A percentile compares a stretch with the other conserved stretches of the same genome.
Conservation (phyloP, 2,329 filamentous ascomycete species). For the Metarhizium guizhouense region DNA sequence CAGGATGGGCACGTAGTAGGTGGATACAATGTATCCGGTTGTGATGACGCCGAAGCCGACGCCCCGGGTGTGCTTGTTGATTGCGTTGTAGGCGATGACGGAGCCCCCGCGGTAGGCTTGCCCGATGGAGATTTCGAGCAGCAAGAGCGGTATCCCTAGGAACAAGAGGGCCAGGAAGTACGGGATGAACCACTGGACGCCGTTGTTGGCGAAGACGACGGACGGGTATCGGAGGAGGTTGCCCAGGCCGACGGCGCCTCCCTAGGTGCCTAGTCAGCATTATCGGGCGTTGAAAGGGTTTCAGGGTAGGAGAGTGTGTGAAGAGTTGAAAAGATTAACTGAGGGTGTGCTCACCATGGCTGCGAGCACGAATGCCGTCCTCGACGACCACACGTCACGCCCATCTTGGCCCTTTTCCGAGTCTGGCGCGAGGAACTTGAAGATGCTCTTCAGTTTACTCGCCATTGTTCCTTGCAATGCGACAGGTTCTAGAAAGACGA, state of each 20-base stretch:
- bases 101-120: constrained; percentile 34
- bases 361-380: constrained; percentile 17
- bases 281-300: no score
- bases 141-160: no score
- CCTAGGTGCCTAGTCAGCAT: background rate
- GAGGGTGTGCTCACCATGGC: constrained; percentile 24
- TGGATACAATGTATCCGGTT: constrained; percentile 39
- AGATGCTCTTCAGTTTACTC: constrained; percentile 10
- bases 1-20: constrained; percentile 16
- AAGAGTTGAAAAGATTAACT: no score
- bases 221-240: constrained; percentile 48
- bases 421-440: constrained; percentile 13
- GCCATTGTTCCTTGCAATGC: background rate
- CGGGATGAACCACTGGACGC: constrained; percentile 47
- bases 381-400: constrained; percentile 17
- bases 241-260: constrained; percentile 41
- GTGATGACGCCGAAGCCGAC: constrained; percentile 40
- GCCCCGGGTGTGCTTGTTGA: constrained; percentile 39
- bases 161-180: constrained; percentile 41
- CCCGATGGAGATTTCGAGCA: no score
- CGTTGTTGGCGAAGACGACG: constrained; percentile 46
- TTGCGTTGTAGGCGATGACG: constrained; percentile 39
- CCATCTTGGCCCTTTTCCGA: constrained; percentile 16
- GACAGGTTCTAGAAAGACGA: no score
- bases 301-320: no score